Base-by-base conservation (phyloP, 1,139 yeast genomes). In the Martiniozyma asiatica region DNA sequence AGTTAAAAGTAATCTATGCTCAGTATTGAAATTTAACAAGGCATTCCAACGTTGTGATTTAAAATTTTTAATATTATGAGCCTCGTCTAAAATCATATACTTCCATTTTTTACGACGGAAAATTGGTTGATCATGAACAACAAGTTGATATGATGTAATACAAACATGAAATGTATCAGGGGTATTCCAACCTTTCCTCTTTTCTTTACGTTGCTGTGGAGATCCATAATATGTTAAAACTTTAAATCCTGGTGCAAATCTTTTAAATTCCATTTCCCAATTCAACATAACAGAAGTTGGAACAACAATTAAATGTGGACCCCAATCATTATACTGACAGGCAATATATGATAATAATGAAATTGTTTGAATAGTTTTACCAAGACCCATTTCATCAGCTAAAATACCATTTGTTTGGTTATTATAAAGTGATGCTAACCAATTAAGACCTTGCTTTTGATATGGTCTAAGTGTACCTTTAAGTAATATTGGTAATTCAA, bases 181-280 rank as follows among this genome's bases (percentile, higher is more conserved):
- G 35, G 82, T 85, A 47, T 87, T 87, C 99, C 99, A 92, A 1
- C 99, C 99, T 41, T 79, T 79, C 45, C 99, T 73, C 48, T 92
- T 92, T 43, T 81, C 92, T 28, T 89, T 89, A 48, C 99, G 75
- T 52, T 92, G 97, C 47, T 82, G 94, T 0, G 97, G 98, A n/a
- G 92, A 77, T 0, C 99, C 99, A 49, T 89, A 92, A 52, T 92
- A 92, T 0, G 98, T 89, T 52, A 92, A 53, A 2, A 92, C 93
- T 51, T 92, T 89, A 54, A 92, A 80, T 0, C 98, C 99, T 0
- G 99, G 99, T 1, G 97, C 97, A 63, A 92, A 92, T 44, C 94
- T 74, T 50, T 89, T 92, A 58, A 92, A 87, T 51, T 92, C 99
- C 96, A 89, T 87, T 53, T 92, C 99, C 99, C 99, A 92, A 51